A percentile compares a stretch with the other conserved stretches of the same genome.
Conservation (phyloP, 805 yeast genomes). For the Ogataea pini region DNA sequence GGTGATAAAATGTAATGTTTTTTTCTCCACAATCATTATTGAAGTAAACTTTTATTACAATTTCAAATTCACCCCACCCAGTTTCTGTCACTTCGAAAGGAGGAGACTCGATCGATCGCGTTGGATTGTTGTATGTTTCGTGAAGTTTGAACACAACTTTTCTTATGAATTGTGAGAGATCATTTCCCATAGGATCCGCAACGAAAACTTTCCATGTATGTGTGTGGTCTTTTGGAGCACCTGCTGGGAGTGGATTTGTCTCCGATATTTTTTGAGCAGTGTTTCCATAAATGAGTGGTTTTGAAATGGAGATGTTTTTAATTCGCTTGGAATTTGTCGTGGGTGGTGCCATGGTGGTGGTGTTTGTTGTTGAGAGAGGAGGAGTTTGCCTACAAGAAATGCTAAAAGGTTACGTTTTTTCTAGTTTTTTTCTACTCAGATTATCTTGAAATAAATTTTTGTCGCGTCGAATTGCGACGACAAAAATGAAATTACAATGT, state of each 20-base stretch:
- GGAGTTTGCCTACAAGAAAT: no score
- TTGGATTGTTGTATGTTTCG: conserved; percentile 86
- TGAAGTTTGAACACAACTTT: conserved; percentile 93
- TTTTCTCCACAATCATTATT: conserved; percentile 87
- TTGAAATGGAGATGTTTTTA: conserved; percentile 61
- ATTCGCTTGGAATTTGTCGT: conserved; percentile 34
- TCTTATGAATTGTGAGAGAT: conserved; percentile 76
- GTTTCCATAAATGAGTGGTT: conserved; percentile 84
- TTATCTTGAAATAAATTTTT: no score
- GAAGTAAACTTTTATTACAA: conserved; percentile 82
- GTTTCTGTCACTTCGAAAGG: conserved; percentile 96
- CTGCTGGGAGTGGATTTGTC: conserved; percentile 49
- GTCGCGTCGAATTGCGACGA: no score
- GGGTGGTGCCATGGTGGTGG: conserved; percentile 34
- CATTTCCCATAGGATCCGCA: conserved; percentile 76
- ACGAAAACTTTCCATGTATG: conserved; percentile 95
- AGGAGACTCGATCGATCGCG: conserved; percentile 83
- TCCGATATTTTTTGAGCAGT: conserved; percentile 65
- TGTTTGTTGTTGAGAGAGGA: neutral
- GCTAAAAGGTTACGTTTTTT: no score
- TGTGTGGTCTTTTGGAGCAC: conserved; percentile 86
- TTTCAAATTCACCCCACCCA: conserved; percentile 99
- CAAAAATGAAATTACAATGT: no score
- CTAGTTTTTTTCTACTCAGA: neutral
- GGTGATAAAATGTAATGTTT: conserved; percentile 82